These are phyloP conservation scores for Mariannaea elegans DNA, from an alignment of 2,329 filamentous ascomycete species.

Conservation along the genomic window DNA sequence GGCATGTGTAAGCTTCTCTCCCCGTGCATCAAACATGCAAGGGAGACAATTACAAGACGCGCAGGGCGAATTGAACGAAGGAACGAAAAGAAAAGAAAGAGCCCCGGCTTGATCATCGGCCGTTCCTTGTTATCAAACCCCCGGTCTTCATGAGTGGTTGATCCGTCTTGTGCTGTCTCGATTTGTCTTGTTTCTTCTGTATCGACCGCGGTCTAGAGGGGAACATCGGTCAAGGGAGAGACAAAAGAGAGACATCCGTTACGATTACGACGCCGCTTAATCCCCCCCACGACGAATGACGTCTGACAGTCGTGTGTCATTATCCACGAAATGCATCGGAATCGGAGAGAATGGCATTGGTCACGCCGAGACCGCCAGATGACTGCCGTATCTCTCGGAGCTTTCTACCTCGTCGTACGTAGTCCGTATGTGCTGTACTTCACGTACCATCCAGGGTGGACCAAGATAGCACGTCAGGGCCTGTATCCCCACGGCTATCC, in stretches of 20 bases:
- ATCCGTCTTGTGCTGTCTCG: constrained; percentile 15
- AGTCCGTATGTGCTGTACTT: neutral
- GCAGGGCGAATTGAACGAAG: neutral
- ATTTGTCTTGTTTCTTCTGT: too few relatives aligned
- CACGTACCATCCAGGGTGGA: neutral
- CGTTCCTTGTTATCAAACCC: constrained; percentile 1
- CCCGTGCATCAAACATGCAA: constrained; percentile 9
- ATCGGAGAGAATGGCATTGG: neutral
- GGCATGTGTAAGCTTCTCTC: too few relatives aligned
- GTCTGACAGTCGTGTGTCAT: neutral
- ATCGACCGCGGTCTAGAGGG: constrained; percentile 21
- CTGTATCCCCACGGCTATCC: neutral
- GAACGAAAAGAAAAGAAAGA: neutral
- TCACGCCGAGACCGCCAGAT: neutral
- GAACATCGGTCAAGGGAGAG: neutral
- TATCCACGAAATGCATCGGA: neutral
- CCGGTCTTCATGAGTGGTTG: neutral
- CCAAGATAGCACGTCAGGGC: neutral
- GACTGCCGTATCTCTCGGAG: constrained; percentile 12
- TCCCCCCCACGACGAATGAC: constrained; percentile 1
- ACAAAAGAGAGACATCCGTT: neutral
- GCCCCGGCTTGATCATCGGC: too few relatives aligned
- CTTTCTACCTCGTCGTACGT: neutral
- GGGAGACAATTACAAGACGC: constrained; percentile 4
- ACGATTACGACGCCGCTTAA: constrained; percentile 1